These are phyloP conservation scores for Sarocladiaceae sp. DNA, from an alignment of 2,329 filamentous ascomycete species.

Conservation along the genomic window DNA sequence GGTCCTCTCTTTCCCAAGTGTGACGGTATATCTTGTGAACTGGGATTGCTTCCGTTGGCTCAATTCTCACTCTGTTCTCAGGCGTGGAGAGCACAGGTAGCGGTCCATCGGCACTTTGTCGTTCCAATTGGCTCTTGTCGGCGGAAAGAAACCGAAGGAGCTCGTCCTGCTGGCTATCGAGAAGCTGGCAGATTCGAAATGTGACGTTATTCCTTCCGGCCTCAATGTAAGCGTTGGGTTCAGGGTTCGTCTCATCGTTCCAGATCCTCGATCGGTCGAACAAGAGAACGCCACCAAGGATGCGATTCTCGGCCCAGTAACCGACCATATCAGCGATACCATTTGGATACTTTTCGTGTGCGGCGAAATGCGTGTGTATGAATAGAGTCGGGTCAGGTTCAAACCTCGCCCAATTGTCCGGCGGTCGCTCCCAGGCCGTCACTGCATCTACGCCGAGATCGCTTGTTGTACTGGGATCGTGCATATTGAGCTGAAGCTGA, in stretches of 20 bases:
- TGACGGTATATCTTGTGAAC: background rate
- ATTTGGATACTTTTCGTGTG: conserved; percentile 4
- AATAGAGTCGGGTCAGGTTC: conserved; percentile 1
- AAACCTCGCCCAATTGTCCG: background rate
- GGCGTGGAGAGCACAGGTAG: background rate
- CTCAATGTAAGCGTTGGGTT: background rate
- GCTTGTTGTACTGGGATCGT: background rate
- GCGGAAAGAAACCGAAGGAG: background rate
- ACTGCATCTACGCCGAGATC: background rate
- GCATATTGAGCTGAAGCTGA: background rate
- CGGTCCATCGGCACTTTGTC: background rate
- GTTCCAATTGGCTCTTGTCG: background rate
- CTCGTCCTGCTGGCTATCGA: background rate
- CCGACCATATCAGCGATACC: conserved; percentile 7
- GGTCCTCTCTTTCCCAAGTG: background rate
- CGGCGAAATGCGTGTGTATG: background rate
- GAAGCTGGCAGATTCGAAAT: conserved; percentile 3
- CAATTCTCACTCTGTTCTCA: conserved; percentile 3
- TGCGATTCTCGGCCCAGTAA: conserved; percentile 7
- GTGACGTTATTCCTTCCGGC: background rate
- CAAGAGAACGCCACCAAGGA: background rate
- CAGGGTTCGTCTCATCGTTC: conserved; percentile 1
- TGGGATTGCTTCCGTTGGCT: background rate
- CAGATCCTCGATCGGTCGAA: background rate
- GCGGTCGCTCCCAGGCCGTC: background rate